These are phyloP conservation scores for Thielaviopsis ethacetica DNA, from an alignment of 2,329 filamentous ascomycete species.

Conservation along the genomic window DNA sequence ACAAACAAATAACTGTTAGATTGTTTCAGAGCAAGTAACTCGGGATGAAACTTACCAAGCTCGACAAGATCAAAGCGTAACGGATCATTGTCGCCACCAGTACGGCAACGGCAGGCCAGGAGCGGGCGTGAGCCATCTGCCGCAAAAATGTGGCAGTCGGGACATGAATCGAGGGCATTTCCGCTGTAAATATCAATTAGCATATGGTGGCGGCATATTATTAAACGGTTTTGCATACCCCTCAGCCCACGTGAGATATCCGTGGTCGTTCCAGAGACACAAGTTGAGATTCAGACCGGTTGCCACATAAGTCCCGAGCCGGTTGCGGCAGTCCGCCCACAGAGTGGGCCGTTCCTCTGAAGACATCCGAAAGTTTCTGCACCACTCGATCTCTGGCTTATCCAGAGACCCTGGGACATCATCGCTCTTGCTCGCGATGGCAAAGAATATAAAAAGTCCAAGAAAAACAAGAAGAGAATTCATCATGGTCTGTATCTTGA, in stretches of 20 bases:
- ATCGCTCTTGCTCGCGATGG: too few relatives aligned
- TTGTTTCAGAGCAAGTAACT: background rate
- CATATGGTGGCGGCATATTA: background rate
- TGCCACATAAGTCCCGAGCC: background rate
- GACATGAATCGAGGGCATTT: background rate
- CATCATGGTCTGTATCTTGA: too few relatives aligned
- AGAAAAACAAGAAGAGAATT: too few relatives aligned
- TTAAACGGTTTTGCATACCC: background rate
- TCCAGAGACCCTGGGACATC: background rate
- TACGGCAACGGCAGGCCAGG: background rate
- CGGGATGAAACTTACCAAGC: background rate
- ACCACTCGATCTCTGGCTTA: background rate
- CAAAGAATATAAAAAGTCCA: too few relatives aligned
- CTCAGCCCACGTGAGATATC: background rate
- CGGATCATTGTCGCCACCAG: background rate
- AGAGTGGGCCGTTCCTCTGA: background rate
- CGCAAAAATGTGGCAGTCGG: background rate
- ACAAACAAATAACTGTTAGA: background rate
- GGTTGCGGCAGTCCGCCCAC: background rate
- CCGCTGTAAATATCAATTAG: background rate
- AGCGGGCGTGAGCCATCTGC: background rate
- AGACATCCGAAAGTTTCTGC: background rate
- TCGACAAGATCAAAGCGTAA: background rate
- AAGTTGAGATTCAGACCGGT: background rate
- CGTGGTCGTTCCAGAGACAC: background rate